Base-by-base conservation (phyloP, 2,329 filamentous ascomycete genomes). In the Neonectria magnoliae region DNA sequence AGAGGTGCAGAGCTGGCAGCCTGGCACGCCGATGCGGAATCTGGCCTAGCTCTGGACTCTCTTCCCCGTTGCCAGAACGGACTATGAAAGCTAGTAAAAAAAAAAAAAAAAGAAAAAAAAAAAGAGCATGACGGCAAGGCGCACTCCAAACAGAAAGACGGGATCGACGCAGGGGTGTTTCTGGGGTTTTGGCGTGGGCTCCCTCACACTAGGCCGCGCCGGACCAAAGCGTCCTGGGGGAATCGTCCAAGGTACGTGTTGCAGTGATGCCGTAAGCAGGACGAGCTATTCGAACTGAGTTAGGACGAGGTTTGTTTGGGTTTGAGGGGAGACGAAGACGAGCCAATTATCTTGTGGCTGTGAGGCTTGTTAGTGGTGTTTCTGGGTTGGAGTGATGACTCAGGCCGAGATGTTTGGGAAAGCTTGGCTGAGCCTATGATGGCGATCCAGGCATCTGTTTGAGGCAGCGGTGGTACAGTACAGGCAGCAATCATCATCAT, bases 101-200 rank as follows among this genome's bases (percentile, higher is more conserved):
- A 25, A 25, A 25, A 25, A 25, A 25, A 25, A 25, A 5, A 5
- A 25, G 22, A 5, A 25, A 47, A 62, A 45, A 62, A 53, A 52
- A 62, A 45, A 62, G 47, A 52, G 53, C 53, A 16, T 25, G 16
- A 27, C 13, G 41, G 52, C 59, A 57, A 62, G 59, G 59, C 59
- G 57, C 36, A 62, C 41, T 57, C 61, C 55, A 56, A 31, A 51
- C 56, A 56, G 36, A 13, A 8, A 1, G 33, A 14, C 5, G 16
- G 16, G 36, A 27, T 16, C n/a, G 31, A 45, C 38, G 38, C 25
- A 27, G 51, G 58, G 27, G 18, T n/a, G 2, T 60, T 22, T 38
- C 41, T 47, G 53, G 55, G 52, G 41, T 50, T 51, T 33, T 57
- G 64, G 59, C 58, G 58, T 57, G 47, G 62, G 67, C 60, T 69